Conservation (phyloP, 1,284 basidiomycete species). For the Cutaneotrichosporon sp. region DNA sequence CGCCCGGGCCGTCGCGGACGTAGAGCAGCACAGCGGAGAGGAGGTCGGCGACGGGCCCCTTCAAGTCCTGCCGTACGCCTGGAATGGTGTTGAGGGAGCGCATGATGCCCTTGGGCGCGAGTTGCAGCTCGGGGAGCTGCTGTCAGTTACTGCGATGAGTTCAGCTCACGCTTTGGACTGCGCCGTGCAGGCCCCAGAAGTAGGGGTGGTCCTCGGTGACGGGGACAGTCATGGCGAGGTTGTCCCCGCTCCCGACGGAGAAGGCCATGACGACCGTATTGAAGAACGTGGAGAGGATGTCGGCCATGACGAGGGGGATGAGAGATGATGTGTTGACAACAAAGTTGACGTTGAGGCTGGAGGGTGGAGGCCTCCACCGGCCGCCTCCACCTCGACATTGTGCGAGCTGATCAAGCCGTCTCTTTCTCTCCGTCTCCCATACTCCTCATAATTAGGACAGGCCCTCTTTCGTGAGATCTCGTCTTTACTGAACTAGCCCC, state of each 20-base stretch:
- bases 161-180: constrained; percentile 23
- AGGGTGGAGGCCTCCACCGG: constrained; percentile 9
- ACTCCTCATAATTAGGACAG: too few relatives aligned
- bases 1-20: constrained; percentile 19
- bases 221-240: constrained; percentile 32
- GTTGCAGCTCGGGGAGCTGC: not conserved
- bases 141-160: not conserved
- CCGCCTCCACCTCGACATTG: not conserved
- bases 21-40: constrained; percentile 32
- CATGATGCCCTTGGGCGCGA: not conserved
- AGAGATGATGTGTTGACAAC: not conserved
- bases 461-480: too few relatives aligned
- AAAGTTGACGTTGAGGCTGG: not conserved
- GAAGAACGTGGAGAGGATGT: constrained; percentile 26
- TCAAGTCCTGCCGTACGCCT: constrained; percentile 9
- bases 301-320: constrained; percentile 18
- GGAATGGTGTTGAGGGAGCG: not conserved
- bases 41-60: constrained; percentile 28
- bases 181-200: constrained; percentile 31
- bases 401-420: not conserved
- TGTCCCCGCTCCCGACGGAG: constrained; percentile 18
- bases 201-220: constrained; percentile 32
- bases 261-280: constrained; percentile 25
- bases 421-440: too few relatives aligned
- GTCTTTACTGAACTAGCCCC: too few relatives aligned